Evolutionary conservation across 1,284 basidiomycete species (phyloP).

Genomic region (Violaceomyces palustris): DNA sequence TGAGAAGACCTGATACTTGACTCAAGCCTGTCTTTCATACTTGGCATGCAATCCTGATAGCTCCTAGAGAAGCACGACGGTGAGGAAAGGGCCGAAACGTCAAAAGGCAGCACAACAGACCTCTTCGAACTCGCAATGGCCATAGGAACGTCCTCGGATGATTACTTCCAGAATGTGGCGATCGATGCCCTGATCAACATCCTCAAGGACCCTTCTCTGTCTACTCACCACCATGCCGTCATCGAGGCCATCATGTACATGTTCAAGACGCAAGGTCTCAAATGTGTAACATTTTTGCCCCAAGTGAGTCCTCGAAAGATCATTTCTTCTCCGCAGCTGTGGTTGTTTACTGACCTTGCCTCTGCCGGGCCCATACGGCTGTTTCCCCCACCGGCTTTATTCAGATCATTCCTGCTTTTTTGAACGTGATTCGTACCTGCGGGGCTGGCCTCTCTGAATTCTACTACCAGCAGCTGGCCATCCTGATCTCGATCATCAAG

Average conservation of each 20-base stretch:
- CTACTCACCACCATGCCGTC: constrained; percentile 67
- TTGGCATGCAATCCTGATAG: too few relatives aligned
- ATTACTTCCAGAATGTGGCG: constrained; percentile 96
- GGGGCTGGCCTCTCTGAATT: constrained; percentile 77
- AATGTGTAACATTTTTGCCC: constrained; percentile 91
- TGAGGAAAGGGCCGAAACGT: constrained; percentile 61
- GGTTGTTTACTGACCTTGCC: too few relatives aligned
- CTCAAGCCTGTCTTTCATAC: too few relatives aligned
- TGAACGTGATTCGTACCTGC: constrained; percentile 77
- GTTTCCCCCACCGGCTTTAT: too few relatives aligned
- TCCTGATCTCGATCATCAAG: constrained; percentile 93
- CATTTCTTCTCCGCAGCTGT: constrained; percentile 30
- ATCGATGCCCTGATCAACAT: constrained; percentile 84
- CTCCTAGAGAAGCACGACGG: constrained; percentile 70
- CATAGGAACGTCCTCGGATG: constrained; percentile 61
- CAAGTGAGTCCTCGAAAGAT: too few relatives aligned
- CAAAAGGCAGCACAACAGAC: constrained; percentile 58
- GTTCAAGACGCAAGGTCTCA: constrained; percentile 94
- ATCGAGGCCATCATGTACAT: constrained; percentile 99
- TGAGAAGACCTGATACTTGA: too few relatives aligned
- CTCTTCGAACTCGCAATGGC: constrained; percentile 60
- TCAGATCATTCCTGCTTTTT: constrained; percentile 97
- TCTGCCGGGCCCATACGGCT: too few relatives aligned
- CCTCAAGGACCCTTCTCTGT: constrained; percentile 61
- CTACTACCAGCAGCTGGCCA: constrained; percentile 92